Base-by-base conservation (phyloP, 495 filamentous ascomycete genomes). In the Penicillium odoratum region DNA sequence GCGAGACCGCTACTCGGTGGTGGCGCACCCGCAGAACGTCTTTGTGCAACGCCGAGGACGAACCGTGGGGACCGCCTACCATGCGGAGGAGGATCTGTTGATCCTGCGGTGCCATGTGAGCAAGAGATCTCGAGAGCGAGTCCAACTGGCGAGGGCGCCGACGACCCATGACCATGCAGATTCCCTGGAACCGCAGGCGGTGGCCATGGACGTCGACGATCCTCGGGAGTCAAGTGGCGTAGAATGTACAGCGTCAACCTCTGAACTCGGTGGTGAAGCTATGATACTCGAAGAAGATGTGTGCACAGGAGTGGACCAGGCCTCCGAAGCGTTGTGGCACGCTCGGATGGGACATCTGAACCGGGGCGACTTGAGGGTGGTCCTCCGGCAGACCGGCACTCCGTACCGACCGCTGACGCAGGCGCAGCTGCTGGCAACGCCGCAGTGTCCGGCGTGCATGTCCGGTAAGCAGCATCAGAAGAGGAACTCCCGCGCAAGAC, bases 241-340 rank as follows among this genome's bases (percentile, higher is more conserved):
- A 30, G 33, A 53, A 26, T 47, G 44, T 15, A 15, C 21, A 47
- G 25, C 44, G 44, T 47, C 21, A 47, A 47, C 44, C 44, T 47
- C 25, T 53, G 34, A 28, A 46, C 61, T 67, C 58, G 57, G 67
- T 62, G 63, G 64, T 65, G 60, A 68, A 68, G 55, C 52, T 45
- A 40, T 44, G 40, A 44, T 55, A 45, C 26, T 45, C 38, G 52
- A 46, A 45, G 13, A 33, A 49, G 25, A 49, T 53, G 18, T 18
- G 31, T 9, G 48, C 29, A 50, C 3, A 50, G 48, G 31, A 50
- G 48, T 33, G 48, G 48, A 50, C 29, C 29, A 50, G 48, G 48
- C 29, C 48, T 33, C 48, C 31, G 48, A 50, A 50, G 48, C 48
- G 29, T 36, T 50, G 31, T 50, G 31, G 48, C 31, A 50, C 48